phyloP scores from a whole-genome alignment of 1,139 yeast species.

The Sugiyamaella sp. region DNA sequence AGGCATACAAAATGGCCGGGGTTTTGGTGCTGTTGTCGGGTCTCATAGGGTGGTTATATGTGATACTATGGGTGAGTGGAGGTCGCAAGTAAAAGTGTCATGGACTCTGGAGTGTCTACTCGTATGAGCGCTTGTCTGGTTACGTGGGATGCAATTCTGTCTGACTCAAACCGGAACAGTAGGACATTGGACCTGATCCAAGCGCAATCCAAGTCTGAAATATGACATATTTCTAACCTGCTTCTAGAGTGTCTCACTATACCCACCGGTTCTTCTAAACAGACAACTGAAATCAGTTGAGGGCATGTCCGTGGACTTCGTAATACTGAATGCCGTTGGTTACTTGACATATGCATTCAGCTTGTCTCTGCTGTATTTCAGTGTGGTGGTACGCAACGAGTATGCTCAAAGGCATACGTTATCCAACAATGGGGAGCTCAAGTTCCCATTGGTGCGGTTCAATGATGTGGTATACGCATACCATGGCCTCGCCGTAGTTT shows the following conservation, averaged over 20 bases:
- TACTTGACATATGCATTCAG: constrained; percentile 48
- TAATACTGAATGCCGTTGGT: constrained; percentile 49
- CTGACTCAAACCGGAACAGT: no score
- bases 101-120: not conserved
- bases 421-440: constrained; percentile 30
- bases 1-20: not conserved
- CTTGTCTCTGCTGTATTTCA: constrained; percentile 46
- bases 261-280: constrained; percentile 50
- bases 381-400: constrained; percentile 44
- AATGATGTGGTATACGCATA: constrained; percentile 50
- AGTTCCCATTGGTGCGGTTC: constrained; percentile 48
- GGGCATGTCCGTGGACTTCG: constrained; percentile 51
- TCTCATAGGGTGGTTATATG: constrained; percentile 39
- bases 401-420: constrained; percentile 42
- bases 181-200: no score
- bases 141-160: no score
- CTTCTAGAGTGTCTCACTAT: constrained; percentile 49
- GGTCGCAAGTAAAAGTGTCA: not conserved
- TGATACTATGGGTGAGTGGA: constrained; percentile 36
- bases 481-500: constrained; percentile 47
- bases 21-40: constrained; percentile 28
- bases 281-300: constrained; percentile 46
- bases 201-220: not conserved
- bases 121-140: not conserved
- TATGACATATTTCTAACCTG: not conserved